Evolutionary conservation across 345 rosid species (phyloP), one percentile per base, ranked within the genome.

Genomic region (Syzygium aqueum): DNA sequence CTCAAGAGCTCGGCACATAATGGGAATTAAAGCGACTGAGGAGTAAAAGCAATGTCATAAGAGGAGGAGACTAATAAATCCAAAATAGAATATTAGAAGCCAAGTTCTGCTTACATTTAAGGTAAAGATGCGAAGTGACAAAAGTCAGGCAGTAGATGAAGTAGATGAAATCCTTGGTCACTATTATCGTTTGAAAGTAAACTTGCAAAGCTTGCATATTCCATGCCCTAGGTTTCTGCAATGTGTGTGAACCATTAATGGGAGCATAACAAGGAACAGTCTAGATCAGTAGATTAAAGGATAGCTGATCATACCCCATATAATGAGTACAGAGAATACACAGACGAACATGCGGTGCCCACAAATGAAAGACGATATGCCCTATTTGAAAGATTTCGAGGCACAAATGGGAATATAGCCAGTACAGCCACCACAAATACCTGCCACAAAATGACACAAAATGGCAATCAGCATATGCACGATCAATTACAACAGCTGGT

Each of bases 21-120:
- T 92, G 77, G 99, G 97, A 90, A 96, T 93, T 90, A 98, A 92
- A 90, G 99, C 97, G 93, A 94, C 99, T 98, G 96, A 90, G 87
- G 33, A 51, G 53, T 77, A 40, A 84, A 50, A 50, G 54, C 30
- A 53, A 28, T 84, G 85, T 59, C 52, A 28, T 50, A 84, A 77
- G 21, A 78, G 49, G 21, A 53, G 28, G 82, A 63, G 86, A 59
- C 40, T 21, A 82, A 87, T 10, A 51, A n/a, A 88, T 84, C 67
- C 51, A 15, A 77, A 46, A 63, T 16, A 30, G 61, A 51, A 21
- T 63, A 52, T 65, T 59, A 59, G 56, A 78, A 77, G 57, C 59
- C 33, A 85, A 85, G 40, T 28, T 89, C 88, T 82, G 77, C 98
- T 95, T 90, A 98, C 99, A 93, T 90, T 93, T 96, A 87, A 96